Evolutionary conservation across 1,284 basidiomycete genomes (phyloP), one percentile per base, ranked within the genome.

Genomic region (Vanrija pseudolonga): DNA sequence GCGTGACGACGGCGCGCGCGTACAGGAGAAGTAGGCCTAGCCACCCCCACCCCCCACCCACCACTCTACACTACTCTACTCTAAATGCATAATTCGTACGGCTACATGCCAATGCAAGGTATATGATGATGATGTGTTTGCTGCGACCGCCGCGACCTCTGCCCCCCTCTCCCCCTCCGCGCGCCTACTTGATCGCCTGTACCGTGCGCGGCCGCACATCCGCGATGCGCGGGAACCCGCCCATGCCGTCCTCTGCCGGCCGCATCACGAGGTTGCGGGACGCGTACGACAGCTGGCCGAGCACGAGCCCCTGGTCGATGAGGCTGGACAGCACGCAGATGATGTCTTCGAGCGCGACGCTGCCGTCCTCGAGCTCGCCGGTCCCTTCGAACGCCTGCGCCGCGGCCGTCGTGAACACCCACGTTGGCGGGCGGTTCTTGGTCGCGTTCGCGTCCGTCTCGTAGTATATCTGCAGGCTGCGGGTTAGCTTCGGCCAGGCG

Each of bases 231-330:
- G 71, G 71, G 61, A 74, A 74, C 4, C 68, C 69, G 15, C 67
- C 71, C 52, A 72, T 59, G n/a, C 72, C 71, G 48, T 71, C 66
- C 7, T 51, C 50, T 6, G 56, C 52, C 11, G 64, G 63, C 44
- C 66, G 66, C 65, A 76, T 67, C 3, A 67, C 66, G 7, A 77
- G 55, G 40, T 57, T 56, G 17, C 65, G 62, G 26, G 74, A 65
- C 9, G 69, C 71, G 56, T 73, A 75, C 3, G 67, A 63, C 23
- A 77, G 32, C 20, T 67, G 56, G 7, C 73, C 74, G 7, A 67
- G 53, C 15, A 77, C 63, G 17, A 74, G 53, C 50, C 73, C 75
- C 55, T 77, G 76, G 53, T 77, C 76, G 8, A 77, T 73, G 38
- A 75, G 53, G 49, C 68, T 74, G 5, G 71, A 62, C 11, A 74